Evolutionary conservation across 192 early-diverging fungal genomes (phyloP).

Genomic region (Irineochytrium annulatum): DNA sequence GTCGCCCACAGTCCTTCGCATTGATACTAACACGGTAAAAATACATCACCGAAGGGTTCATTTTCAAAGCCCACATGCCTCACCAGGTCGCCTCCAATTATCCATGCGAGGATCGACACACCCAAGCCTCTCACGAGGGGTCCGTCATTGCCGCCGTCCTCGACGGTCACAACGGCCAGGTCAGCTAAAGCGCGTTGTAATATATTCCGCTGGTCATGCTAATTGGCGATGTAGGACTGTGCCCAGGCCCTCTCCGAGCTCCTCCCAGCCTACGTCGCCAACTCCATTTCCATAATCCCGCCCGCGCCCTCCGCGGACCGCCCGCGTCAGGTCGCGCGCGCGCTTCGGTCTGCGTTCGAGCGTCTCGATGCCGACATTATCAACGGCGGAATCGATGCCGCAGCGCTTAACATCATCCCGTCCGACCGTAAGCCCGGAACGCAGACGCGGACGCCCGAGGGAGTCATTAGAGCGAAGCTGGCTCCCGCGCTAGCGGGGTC

Average conservation of each 20-base stretch:
- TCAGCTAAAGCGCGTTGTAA: not conserved
- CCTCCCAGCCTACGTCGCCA: constrained; percentile 38
- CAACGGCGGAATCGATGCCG: constrained; percentile 39
- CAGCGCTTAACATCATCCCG: too few relatives aligned
- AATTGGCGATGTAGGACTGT: constrained; percentile 46
- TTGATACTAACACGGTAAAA: too few relatives aligned
- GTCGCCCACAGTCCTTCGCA: too few relatives aligned
- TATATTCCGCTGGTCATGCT: constrained; percentile 49
- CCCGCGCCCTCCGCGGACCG: not conserved
- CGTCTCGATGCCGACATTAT: constrained; percentile 43
- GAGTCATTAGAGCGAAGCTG: too few relatives aligned
- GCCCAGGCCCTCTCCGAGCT: constrained; percentile 33
- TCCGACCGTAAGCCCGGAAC: too few relatives aligned
- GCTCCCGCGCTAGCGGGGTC: constrained; percentile 40
- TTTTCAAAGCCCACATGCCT: too few relatives aligned
- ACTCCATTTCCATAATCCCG: constrained; percentile 22
- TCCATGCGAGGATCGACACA: constrained; percentile 39
- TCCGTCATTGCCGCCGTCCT: constrained; percentile 30
- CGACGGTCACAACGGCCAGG: not conserved
- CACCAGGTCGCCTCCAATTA: constrained; percentile 37
- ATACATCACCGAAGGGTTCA: too few relatives aligned
- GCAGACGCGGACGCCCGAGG: constrained; percentile 4
- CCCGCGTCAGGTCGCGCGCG: constrained; percentile 26
- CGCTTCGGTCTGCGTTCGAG: constrained; percentile 41
- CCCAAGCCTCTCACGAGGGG: constrained; percentile 19